These are phyloP conservation scores for Cladophialophora exuberans DNA, from an alignment of 2,329 filamentous ascomycete genomes.

Conservation along the genomic window DNA sequence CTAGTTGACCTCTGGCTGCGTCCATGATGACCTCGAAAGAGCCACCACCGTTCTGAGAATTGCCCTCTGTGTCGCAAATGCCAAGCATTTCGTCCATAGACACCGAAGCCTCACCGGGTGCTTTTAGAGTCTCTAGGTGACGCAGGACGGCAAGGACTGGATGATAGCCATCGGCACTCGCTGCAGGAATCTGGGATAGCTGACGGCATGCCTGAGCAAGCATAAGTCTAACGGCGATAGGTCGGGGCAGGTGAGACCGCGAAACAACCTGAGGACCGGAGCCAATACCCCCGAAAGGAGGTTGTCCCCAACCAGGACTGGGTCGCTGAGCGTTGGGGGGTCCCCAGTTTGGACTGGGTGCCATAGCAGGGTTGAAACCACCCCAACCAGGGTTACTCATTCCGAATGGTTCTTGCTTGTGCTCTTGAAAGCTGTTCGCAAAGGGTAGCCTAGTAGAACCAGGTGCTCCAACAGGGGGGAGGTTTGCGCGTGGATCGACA, in stretches of 20 bases:
- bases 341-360: conserved; percentile 24
- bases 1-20: conserved; percentile 42
- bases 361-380: conserved; percentile 28
- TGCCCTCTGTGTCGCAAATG: conserved; percentile 90
- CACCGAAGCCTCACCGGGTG: conserved; percentile 59
- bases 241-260: conserved; percentile 63
- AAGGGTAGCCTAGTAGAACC: conserved; percentile 54
- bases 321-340: conserved; percentile 23
- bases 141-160: conserved; percentile 65
- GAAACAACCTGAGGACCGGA: conserved; percentile 38
- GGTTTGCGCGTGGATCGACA: conserved; percentile 44
- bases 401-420: conserved; percentile 31
- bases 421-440: conserved; percentile 30
- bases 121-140: conserved; percentile 68
- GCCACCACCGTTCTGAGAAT: conserved; percentile 83
- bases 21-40: conserved; percentile 72
- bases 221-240: conserved; percentile 70
- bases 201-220: conserved; percentile 78
- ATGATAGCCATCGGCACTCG: conserved; percentile 66
- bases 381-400: conserved; percentile 29
- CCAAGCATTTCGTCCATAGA: conserved; percentile 72
- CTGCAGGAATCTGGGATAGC: conserved; percentile 46
- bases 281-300: conserved; percentile 52
- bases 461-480: conserved; percentile 52
- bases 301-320: conserved; percentile 45